phyloP scores from a whole-genome alignment of 495 filamentous ascomycete species.

The Letharia lupina region DNA sequence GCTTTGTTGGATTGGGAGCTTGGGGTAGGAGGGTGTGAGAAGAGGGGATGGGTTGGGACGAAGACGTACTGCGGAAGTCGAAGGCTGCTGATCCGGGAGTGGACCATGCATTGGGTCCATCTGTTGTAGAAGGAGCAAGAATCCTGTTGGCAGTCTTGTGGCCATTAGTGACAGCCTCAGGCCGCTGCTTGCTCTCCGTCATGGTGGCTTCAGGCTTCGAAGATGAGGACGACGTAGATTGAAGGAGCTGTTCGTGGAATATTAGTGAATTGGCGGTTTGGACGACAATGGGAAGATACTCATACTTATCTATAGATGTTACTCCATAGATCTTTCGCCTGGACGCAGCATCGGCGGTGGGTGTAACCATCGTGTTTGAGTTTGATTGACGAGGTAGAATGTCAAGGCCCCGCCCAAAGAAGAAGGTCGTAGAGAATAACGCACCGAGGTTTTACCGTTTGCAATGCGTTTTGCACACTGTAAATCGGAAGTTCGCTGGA shows the following conservation, averaged over 20 bases:
- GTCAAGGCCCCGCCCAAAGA: neutral
- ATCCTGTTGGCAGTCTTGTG: neutral
- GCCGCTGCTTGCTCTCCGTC: constrained; percentile 1
- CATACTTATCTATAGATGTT: neutral
- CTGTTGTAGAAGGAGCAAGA: neutral
- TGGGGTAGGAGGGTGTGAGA: neutral
- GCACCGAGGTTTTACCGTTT: constrained; percentile 2
- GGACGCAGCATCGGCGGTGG: neutral
- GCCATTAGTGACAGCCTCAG: neutral
- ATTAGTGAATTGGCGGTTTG: neutral
- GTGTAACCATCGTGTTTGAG: neutral
- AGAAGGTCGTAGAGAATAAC: neutral
- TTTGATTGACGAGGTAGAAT: neutral
- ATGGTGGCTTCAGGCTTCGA: neutral
- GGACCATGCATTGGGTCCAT: constrained; percentile 15
- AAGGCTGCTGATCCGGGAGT: constrained; percentile 22
- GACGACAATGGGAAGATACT: neutral
- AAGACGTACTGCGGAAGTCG: constrained; percentile 21
- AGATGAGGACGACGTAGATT: neutral
- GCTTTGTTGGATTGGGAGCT: neutral
- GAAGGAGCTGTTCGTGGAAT: neutral
- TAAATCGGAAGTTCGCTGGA: no score
- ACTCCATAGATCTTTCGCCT: neutral
- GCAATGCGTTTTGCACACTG: no score
- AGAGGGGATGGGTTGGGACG: neutral